A percentile compares a stretch with the other conserved stretches of the same genome.
Evolutionary conservation across 352 stramenopile genomes (phyloP).

Genomic region (Phytophthora sp.): DNA sequence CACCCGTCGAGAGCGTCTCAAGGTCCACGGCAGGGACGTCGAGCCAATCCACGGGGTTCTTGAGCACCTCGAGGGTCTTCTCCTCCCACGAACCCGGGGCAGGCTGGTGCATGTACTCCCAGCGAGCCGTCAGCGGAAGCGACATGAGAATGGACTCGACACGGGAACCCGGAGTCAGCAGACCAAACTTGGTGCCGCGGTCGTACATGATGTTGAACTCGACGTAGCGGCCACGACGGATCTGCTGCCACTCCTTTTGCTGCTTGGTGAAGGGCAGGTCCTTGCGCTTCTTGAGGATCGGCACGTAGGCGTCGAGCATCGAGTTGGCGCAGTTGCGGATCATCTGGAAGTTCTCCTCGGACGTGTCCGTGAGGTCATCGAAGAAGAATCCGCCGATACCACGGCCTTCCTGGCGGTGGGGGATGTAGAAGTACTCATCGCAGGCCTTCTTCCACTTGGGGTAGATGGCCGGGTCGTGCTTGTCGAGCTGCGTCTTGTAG

Average conservation of each 20-base stretch:
- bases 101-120: constrained; percentile 96
- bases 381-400: constrained; percentile 99
- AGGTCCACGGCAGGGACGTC: constrained; percentile 81
- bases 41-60: constrained; percentile 95
- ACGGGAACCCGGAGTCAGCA: constrained; percentile 95
- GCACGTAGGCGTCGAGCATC: constrained; percentile 94
- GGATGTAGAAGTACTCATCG: constrained; percentile 98
- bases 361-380: constrained; percentile 96
- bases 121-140: constrained; percentile 95
- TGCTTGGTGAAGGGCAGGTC: constrained; percentile 95
- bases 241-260: constrained; percentile 98
- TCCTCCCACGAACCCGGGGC: constrained; percentile 91
- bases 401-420: constrained; percentile 94
- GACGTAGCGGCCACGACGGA: constrained; percentile 96
- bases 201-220: constrained; percentile 99
- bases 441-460: constrained; percentile 96
- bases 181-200: constrained; percentile 97
- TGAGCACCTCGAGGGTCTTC: constrained; percentile 93
- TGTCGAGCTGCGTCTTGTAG: constrained; percentile 95
- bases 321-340: constrained; percentile 79
- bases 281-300: constrained; percentile 96
- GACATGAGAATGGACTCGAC: constrained; percentile 99
- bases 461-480: constrained; percentile 94
- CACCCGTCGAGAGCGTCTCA: constrained; percentile 70
- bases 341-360: constrained; percentile 88